Base-by-base conservation (phyloP, 116 monocot species). In the Trichopus zeylanicus region DNA sequence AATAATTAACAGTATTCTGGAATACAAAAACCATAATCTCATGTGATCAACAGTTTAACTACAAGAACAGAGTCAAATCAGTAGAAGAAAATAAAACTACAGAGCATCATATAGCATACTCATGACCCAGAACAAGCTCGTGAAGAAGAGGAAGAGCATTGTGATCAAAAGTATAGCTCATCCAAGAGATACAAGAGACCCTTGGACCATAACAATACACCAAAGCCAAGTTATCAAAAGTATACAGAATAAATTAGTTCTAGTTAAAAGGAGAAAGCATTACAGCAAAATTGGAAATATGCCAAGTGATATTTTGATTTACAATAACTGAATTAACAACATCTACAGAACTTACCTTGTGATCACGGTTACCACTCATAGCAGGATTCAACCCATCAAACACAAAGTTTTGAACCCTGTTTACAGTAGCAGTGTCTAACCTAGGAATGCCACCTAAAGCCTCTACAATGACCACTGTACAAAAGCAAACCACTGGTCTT, bases 391-490 rank as follows among this genome's bases (percentile, higher is more conserved):
- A 78, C 7, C 82, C 74, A 65, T 71, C 51, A 26, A 81, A 79
- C 53, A 95, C 81, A 73, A 95, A 95, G 47, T 68, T 71, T 32
- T 76, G 35, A 10, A 83, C 78, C 32, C 69, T 83, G 51, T 74
- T 62, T 31, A 95, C 78, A 18, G 57, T 75, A 67, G 89, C 84
- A 48, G 73, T 78, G 33, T 90, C 95, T 23, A 95, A 57, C 66
- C 75, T 67, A 16, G 75, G 78, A 60, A 81, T 53, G 19, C 78
- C 73, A 39, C 90, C 89, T 47, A 95, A 35, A 15, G 80, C 78
- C 67, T 89, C 90, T 18, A 89, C 76, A 62, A 79, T 63, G 29
- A 95, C 74, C 18, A 83, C 86, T 48, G 95, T 86, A 48, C 72
- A 89, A 66, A 95, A 95, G 64, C 76, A 81, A 58, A 86, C 66